A percentile compares a stretch with the other conserved stretches of the same genome.
These are phyloP conservation scores for Noccaea bulbosa DNA, from an alignment of 345 rosid species.

Conservation along the genomic window DNA sequence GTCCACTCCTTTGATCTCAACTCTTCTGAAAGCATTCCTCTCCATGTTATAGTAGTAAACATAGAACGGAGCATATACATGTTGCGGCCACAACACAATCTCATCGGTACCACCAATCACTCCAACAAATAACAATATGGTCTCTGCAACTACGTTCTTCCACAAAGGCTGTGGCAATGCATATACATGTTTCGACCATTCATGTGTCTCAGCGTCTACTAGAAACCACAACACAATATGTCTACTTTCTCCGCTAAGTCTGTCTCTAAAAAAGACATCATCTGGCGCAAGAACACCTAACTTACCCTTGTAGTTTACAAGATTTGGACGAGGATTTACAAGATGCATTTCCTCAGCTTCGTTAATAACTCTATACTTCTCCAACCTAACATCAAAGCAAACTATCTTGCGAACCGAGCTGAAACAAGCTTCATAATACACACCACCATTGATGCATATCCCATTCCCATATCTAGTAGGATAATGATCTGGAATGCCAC, in stretches of 20 bases:
- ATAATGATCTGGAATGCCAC: neutral
- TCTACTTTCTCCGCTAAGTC: too few relatives aligned
- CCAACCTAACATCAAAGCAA: neutral
- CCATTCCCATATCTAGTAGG: neutral
- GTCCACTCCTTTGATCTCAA: neutral
- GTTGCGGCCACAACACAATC: neutral
- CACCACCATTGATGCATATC: neutral
- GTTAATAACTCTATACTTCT: neutral
- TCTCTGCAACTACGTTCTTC: neutral
- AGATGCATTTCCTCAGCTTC: neutral
- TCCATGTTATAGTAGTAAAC: constrained; percentile 6
- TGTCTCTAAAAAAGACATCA: too few relatives aligned
- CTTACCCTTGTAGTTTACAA: neutral
- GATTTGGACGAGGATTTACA: neutral
- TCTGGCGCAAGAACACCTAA: too few relatives aligned
- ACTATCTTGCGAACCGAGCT: too few relatives aligned
- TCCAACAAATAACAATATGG: neutral
- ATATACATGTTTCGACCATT: neutral
- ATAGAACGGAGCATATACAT: neutral
- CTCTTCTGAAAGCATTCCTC: neutral
- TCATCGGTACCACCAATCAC: neutral
- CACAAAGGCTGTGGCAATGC: neutral
- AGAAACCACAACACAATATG: constrained; percentile 2
- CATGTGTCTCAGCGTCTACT: neutral
- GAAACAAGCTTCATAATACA: too few relatives aligned